phyloP scores from a whole-genome alignment of 441 rosid genomes.

The Adansonia madagascariensis region DNA sequence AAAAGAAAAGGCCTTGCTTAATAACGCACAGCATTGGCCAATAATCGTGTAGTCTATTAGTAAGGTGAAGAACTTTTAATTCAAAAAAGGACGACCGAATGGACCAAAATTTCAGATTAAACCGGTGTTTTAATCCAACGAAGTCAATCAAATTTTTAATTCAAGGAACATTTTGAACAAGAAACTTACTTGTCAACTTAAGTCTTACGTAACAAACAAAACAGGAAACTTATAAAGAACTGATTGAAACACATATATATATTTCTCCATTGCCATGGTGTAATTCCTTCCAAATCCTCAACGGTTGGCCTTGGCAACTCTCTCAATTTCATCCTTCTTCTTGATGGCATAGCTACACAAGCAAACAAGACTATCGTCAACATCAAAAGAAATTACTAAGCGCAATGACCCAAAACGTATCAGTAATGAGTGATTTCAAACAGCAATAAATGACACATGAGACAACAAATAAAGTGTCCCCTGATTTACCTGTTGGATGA shows the following conservation, averaged over 20 bases:
- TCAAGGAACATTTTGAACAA: too few relatives aligned
- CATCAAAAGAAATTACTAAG: not conserved
- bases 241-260: constrained; percentile 26
- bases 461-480: not conserved
- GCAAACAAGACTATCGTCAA: not conserved
- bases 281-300: constrained; percentile 36
- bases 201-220: not conserved
- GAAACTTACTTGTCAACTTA: constrained; percentile 12
- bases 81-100: too few relatives aligned
- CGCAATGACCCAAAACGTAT: not conserved
- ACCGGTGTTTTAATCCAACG: too few relatives aligned
- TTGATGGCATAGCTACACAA: constrained; percentile 72
- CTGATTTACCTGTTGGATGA: constrained; percentile 75
- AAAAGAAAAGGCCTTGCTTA: too few relatives aligned
- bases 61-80: too few relatives aligned
- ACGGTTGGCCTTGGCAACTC: constrained; percentile 94
- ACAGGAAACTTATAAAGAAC: constrained; percentile 22
- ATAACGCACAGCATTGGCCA: too few relatives aligned
- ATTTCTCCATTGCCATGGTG: constrained; percentile 26
- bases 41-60: too few relatives aligned
- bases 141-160: too few relatives aligned
- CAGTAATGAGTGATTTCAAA: not conserved
- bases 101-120: too few relatives aligned
- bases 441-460: not conserved
- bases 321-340: constrained; percentile 88